phyloP scores from a whole-genome alignment of 2,329 filamentous ascomycete species.

The Neofusicoccum umdonicola region DNA sequence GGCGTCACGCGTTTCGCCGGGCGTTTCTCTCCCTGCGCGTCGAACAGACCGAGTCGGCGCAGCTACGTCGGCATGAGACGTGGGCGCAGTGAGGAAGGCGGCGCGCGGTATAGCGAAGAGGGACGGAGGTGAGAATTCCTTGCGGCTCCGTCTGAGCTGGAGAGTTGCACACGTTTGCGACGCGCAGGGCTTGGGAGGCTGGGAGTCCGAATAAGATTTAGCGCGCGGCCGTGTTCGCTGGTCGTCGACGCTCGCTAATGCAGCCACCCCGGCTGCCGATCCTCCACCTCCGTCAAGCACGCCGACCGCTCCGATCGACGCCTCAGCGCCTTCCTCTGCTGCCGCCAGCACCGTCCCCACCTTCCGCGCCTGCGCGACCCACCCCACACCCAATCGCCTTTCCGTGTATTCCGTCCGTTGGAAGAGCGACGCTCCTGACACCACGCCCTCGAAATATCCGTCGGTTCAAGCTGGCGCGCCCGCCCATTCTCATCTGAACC shows the following conservation, averaged over 20 bases:
- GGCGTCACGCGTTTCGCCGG: constrained; percentile 29
- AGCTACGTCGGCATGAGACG: not conserved
- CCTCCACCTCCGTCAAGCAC: constrained; percentile 1
- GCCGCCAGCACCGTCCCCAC: not conserved
- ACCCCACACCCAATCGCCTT: not conserved
- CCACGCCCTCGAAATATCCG: no score
- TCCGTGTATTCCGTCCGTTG: not conserved
- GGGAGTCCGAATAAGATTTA: constrained; percentile 15
- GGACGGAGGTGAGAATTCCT: not conserved
- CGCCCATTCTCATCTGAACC: no score
- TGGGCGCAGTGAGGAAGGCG: not conserved
- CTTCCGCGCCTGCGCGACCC: not conserved
- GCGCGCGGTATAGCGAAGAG: not conserved
- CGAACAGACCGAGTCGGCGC: not conserved
- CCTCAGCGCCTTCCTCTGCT: not conserved
- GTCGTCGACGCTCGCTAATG: constrained; percentile 1
- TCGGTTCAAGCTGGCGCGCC: no score
- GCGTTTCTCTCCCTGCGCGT: not conserved
- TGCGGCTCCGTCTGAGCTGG: not conserved
- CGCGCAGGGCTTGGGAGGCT: not conserved
- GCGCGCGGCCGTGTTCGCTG: constrained; percentile 9
- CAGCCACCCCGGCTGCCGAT: constrained; percentile 10
- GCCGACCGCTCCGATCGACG: constrained; percentile 6
- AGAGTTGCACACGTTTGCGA: not conserved
- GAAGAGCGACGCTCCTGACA: no score